Conservation (phyloP, 2,329 filamentous ascomycete genomes). For the Grosmannia serpens region DNA sequence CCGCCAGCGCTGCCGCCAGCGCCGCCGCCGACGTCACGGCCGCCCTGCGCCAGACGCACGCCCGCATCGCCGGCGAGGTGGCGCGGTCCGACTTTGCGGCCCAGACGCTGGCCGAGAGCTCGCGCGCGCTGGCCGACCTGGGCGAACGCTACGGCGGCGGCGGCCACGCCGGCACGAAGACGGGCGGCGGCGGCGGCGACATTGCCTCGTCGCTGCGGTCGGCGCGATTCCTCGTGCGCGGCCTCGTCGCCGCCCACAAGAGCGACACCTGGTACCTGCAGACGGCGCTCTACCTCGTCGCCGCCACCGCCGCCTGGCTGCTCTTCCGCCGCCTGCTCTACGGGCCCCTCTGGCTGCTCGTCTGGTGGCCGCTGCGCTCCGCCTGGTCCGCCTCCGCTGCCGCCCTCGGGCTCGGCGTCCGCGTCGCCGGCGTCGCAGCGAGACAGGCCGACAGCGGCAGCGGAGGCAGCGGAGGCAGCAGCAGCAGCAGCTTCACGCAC, state of each 20-base stretch:
- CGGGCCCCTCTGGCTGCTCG: slow-evolving; percentile 79
- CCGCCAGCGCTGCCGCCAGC: slow-evolving; percentile 48
- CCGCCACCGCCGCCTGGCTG: slow-evolving; percentile 71
- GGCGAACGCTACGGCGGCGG: slow-evolving; percentile 69
- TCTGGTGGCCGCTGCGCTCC: slow-evolving; percentile 56
- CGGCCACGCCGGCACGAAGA: slow-evolving; percentile 65
- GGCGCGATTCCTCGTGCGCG: slow-evolving; percentile 63
- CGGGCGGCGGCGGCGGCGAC: slow-evolving; percentile 62
- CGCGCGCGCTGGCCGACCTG: slow-evolving; percentile 68
- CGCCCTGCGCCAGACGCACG: slow-evolving; percentile 74
- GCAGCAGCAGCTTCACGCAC: not conserved
- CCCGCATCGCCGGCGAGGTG: slow-evolving; percentile 75
- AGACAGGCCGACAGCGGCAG: slow-evolving; percentile 14
- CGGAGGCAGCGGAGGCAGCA: slow-evolving; percentile 8
- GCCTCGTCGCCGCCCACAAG: slow-evolving; percentile 78
- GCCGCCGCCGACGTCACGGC: slow-evolving; percentile 72
- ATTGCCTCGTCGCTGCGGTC: slow-evolving; percentile 67
- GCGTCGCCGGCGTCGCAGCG: slow-evolving; percentile 19
- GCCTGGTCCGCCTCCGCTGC: slow-evolving; percentile 54
- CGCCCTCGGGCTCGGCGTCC: slow-evolving; percentile 25
- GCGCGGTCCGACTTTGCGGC: slow-evolving; percentile 80
- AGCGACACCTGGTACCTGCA: slow-evolving; percentile 97
- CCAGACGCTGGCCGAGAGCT: slow-evolving; percentile 76
- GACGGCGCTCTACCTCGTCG: slow-evolving; percentile 73
- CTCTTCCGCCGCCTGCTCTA: slow-evolving; percentile 76